These are phyloP conservation scores for Suillus luteus DNA, from an alignment of 768 basidiomycete species.

Conservation along the genomic window DNA sequence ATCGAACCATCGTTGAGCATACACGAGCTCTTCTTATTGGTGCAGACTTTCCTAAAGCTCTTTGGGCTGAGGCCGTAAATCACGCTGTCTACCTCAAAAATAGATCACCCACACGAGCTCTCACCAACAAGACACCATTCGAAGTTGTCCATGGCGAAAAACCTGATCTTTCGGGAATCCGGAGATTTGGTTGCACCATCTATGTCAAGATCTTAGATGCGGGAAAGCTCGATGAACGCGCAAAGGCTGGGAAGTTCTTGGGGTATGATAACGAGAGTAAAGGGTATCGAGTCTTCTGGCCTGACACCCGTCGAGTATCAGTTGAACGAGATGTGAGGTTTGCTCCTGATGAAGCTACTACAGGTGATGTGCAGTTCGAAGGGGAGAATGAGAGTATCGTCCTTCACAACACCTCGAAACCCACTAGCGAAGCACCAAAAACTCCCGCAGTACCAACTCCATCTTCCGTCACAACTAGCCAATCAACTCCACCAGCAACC, in stretches of 20 bases:
- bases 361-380: constrained; percentile 17
- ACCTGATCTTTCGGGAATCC: constrained; percentile 28
- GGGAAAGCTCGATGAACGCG: constrained; percentile 16
- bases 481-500: no score
- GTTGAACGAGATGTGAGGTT: constrained; percentile 21
- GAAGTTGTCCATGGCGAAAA: constrained; percentile 25
- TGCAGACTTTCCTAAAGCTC: no score
- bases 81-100: no score
- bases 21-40: no score
- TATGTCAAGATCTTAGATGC: constrained; percentile 13
- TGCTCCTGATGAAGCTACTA: not conserved
- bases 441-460: no score
- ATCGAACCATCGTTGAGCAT: constrained; percentile 15
- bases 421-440: no score
- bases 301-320: constrained; percentile 15
- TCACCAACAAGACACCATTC: constrained; percentile 9
- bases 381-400: constrained; percentile 13
- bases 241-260: constrained; percentile 16
- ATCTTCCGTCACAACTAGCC: no score
- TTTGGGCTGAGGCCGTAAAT: no score
- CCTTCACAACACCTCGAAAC: not conserved
- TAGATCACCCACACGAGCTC: no score
- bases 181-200: constrained; percentile 23
- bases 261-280: constrained; percentile 20
- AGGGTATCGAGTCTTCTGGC: constrained; percentile 24